phyloP scores from a whole-genome alignment of 768 basidiomycete species.

The Termitomyces titanicus region DNA sequence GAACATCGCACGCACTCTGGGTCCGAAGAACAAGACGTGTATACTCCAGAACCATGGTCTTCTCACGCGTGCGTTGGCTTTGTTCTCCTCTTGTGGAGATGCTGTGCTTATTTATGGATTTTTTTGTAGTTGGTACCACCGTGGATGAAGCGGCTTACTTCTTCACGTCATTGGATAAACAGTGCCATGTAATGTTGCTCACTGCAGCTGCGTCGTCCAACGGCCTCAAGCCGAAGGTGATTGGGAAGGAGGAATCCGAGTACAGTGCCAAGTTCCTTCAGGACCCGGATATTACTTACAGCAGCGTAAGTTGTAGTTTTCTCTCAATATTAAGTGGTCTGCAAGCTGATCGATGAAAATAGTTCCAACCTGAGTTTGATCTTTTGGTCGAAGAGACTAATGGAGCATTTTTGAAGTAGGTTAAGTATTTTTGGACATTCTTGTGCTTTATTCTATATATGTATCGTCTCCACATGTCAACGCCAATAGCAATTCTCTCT shows the following conservation, averaged over 20 bases:
- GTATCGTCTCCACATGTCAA: no score
- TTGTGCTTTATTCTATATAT: no score
- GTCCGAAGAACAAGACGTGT: constrained; percentile 35
- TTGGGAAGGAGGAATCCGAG: constrained; percentile 22
- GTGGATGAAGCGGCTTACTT: constrained; percentile 42
- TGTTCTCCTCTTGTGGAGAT: neutral
- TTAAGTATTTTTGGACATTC: no score
- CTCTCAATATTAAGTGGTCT: neutral
- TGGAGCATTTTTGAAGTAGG: constrained; percentile 22
- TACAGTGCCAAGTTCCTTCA: constrained; percentile 19
- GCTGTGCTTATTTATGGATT: neutral
- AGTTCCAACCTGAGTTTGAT: constrained; percentile 26
- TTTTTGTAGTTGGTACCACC: constrained; percentile 28
- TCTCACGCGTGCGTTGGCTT: constrained; percentile 18
- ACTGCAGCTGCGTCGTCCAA: constrained; percentile 36
- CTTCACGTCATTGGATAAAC: constrained; percentile 39
- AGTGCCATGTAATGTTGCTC: constrained; percentile 44
- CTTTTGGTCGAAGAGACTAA: constrained; percentile 24
- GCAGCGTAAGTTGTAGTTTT: constrained; percentile 9
- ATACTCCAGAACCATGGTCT: constrained; percentile 44
- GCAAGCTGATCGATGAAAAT: neutral
- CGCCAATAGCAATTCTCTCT: no score
- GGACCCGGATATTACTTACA: constrained; percentile 17
- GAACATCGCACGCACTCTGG: constrained; percentile 40
- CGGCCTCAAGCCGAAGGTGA: constrained; percentile 18